Evolutionary conservation across 164 flowering plant genomes (phyloP), one percentile per base, ranked within the genome.

Genomic region (Berberis vulgaris): DNA sequence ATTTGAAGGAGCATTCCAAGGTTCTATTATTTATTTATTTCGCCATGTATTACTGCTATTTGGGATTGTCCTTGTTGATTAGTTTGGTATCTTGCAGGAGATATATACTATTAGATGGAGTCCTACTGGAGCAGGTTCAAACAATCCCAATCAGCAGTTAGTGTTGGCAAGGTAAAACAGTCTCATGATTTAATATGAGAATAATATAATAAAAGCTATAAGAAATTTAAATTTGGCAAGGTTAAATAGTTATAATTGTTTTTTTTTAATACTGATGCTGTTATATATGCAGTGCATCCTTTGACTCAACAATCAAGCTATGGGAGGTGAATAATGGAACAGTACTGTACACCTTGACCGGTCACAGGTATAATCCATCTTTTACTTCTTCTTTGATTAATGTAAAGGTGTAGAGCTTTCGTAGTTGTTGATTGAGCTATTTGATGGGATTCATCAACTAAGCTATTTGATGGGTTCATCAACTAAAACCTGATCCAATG

Each of bases 81-180:
- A 2, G 45, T 4, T 41, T 11, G 4, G 41, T 57, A 57, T 57
- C 45, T 66, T 77, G 67, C 80, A 94, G 99, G 99, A 91, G 76
- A 94, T 94, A 73, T 94, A 94, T 70, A 89, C 99, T 4, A 82
- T 94, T 55, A 80, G 91, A 77, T 94, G 99, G 99, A 89, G 94
- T 71, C 99, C 97, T 55, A 87, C 97, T 65, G 99, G 99, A n/a
- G 82, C 81, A 2, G 88, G 91, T 42, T 84, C 99, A 26, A 85
- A 70, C 78, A 91, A 94, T 69, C 94, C 96, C 6, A 94, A 89
- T 71, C 87, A 86, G 71, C 84, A 79, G 59, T 75, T 91, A 70
- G 72, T 90, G 67, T 76, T 93, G 65, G 98, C 97, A 50, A 93
- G 97, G 98, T 93, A 72, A 45, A 57, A 41, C 49, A 60, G 42